A percentile compares a stretch with the other conserved stretches of the same genome.
phyloP scores from a whole-genome alignment of 257 asterid genomes.

The Gentiana macrophylla region DNA sequence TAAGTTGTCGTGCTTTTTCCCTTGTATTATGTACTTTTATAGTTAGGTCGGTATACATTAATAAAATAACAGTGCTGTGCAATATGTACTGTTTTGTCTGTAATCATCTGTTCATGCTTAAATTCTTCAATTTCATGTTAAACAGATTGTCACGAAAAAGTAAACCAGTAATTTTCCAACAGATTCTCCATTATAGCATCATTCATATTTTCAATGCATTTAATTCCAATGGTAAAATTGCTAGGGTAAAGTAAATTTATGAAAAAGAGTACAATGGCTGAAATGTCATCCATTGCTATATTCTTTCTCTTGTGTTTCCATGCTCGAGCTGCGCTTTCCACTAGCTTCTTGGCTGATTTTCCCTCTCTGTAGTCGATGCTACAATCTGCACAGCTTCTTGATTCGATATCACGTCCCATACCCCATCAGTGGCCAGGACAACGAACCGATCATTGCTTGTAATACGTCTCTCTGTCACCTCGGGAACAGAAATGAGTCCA shows the following conservation, averaged over 20 bases:
- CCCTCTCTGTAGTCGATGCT: slow-evolving; percentile 33
- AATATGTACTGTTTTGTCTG: too few species aligned
- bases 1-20: too few species aligned
- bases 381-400: slow-evolving; percentile 84
- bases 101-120: too few species aligned
- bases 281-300: slow-evolving; percentile 86
- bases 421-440: slow-evolving; percentile 96
- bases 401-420: slow-evolving; percentile 93
- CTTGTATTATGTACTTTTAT: too few species aligned
- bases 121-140: too few species aligned
- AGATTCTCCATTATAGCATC: too few species aligned
- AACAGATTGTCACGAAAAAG: too few species aligned
- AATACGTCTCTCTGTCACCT: slow-evolving; percentile 64
- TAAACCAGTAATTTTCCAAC: too few species aligned
- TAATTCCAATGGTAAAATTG: slow-evolving; percentile 18
- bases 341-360: slow-evolving; percentile 68
- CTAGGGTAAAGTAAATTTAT: slow-evolving; percentile 28
- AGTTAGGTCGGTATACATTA: too few species aligned
- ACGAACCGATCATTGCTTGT: slow-evolving; percentile 64
- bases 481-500: slow-evolving; percentile 86
- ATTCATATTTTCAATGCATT: not conserved
- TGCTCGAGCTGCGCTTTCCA: slow-evolving; percentile 53
- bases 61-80: too few species aligned
- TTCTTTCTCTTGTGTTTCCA: slow-evolving; percentile 81
- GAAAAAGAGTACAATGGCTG: slow-evolving; percentile 80